phyloP scores from a whole-genome alignment of 208 protist genomes.

The Herpetomonas samuelpessoai region DNA sequence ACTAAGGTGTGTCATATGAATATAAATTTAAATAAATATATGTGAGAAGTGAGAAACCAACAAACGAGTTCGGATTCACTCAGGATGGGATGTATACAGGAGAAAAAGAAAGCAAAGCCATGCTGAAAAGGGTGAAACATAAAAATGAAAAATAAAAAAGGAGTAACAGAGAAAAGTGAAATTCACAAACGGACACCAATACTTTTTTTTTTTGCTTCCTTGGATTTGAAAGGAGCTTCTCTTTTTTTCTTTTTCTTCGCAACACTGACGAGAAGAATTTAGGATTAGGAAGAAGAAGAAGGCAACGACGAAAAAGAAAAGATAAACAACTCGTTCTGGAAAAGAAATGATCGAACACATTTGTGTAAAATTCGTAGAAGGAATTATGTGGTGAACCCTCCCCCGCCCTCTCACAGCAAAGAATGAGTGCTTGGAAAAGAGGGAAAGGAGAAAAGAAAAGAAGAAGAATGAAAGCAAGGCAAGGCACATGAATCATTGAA shows the following conservation, averaged over 20 bases:
- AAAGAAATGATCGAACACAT: too few relatives aligned
- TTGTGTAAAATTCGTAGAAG: too few relatives aligned
- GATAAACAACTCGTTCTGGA: slow-evolving; percentile 5
- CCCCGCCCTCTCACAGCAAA: too few relatives aligned
- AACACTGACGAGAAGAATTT: slow-evolving; percentile 6
- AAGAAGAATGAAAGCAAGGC: slow-evolving; percentile 7
- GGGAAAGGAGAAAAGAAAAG: slow-evolving; percentile 11
- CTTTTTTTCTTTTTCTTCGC: slow-evolving; percentile 4
- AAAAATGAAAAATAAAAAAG: slow-evolving; percentile 10
- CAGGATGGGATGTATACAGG: too few relatives aligned
- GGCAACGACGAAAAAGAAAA: slow-evolving; percentile 5
- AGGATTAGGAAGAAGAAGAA: background rate
- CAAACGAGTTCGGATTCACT: background rate
- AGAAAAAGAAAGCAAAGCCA: slow-evolving; percentile 3
- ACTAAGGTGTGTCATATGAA: slow-evolving; percentile 4
- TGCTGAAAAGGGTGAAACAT: slow-evolving; percentile 1
- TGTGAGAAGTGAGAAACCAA: background rate
- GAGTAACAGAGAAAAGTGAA: slow-evolving; percentile 16
- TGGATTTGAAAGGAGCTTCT: background rate
- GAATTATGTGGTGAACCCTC: too few relatives aligned
- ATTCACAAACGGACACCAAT: slow-evolving; percentile 13
- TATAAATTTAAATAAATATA: too few relatives aligned
- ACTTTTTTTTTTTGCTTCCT: slow-evolving; percentile 1
- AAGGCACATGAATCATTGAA: background rate
- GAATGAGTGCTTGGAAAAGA: too few relatives aligned